Percentiles rank a stretch among this genome's conserved stretches.
Evolutionary conservation across 768 basidiomycete genomes (phyloP).

Genomic region (Saitozyma sp.): DNA sequence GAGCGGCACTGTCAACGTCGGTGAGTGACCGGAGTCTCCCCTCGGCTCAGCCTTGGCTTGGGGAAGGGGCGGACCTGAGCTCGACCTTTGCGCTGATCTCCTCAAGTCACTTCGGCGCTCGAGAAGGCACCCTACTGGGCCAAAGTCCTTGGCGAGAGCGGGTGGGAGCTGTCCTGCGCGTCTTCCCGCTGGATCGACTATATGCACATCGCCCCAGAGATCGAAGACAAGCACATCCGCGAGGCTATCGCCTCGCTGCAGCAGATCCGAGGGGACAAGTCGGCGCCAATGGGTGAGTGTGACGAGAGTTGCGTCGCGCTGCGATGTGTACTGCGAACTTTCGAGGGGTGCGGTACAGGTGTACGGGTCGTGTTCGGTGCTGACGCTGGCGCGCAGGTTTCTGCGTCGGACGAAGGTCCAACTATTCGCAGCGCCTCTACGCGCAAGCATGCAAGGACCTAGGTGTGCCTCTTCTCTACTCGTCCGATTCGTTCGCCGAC

Average conservation of each 20-base stretch:
- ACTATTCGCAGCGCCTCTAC: conserved; percentile 17
- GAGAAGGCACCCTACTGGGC: conserved; percentile 26
- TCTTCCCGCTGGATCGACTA: conserved; percentile 12
- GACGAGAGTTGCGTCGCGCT: not conserved
- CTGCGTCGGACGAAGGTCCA: conserved; percentile 12
- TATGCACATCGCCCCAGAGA: conserved; percentile 13
- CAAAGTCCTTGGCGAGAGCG: conserved; percentile 21
- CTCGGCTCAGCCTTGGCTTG: too few relatives aligned
- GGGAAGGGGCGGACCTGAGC: too few relatives aligned
- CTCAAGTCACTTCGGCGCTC: conserved; percentile 1
- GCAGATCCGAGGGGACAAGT: conserved; percentile 6
- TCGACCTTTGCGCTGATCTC: too few relatives aligned
- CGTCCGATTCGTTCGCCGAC: conserved; percentile 25
- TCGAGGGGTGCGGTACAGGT: not conserved
- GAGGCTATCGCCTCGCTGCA: conserved; percentile 8
- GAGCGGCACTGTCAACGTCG: conserved; percentile 11
- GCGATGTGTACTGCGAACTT: too few relatives aligned
- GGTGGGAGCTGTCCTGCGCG: conserved; percentile 21
- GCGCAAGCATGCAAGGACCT: conserved; percentile 11
- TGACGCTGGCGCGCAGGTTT: conserved; percentile 5
- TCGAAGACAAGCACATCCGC: conserved; percentile 11
- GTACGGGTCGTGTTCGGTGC: not conserved
- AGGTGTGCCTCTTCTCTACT: conserved; percentile 21
- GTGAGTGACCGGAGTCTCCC: too few relatives aligned
- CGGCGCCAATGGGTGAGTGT: conserved; percentile 8